These are phyloP conservation scores for Phytophthora ramorum DNA, from an alignment of 352 stramenopile genomes.

Conservation along the genomic window DNA sequence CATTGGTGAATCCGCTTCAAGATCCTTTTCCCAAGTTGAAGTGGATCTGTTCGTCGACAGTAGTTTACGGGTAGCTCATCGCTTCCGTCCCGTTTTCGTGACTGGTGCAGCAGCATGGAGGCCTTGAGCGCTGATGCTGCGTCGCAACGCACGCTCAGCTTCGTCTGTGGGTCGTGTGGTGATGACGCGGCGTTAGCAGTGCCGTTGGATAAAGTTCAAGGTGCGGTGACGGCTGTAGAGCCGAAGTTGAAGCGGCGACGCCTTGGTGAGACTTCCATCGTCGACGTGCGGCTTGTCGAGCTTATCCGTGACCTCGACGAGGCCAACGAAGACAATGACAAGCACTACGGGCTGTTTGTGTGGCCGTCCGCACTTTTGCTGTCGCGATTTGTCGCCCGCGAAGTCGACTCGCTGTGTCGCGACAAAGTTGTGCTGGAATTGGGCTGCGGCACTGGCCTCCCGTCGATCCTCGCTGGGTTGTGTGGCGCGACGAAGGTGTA, in stretches of 20 bases:
- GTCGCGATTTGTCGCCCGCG: constrained; percentile 53
- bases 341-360: constrained; percentile 73
- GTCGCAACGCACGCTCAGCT: constrained; percentile 29
- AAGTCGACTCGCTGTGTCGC: constrained; percentile 33
- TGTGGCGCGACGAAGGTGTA: constrained; percentile 53
- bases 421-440: constrained; percentile 66
- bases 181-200: neutral
- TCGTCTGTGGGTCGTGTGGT: constrained; percentile 11
- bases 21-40: constrained; percentile 36
- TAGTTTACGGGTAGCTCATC: constrained; percentile 14
- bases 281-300: constrained; percentile 59
- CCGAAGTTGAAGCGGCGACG: constrained; percentile 32
- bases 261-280: constrained; percentile 15
- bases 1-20: constrained; percentile 24
- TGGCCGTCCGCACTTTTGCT: constrained; percentile 68
- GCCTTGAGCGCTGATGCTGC: constrained; percentile 1
- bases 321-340: constrained; percentile 46
- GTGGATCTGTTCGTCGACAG: constrained; percentile 2
- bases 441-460: constrained; percentile 71
- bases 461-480: constrained; percentile 60
- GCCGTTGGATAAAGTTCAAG: neutral
- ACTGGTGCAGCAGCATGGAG: constrained; percentile 24
- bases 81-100: constrained; percentile 24
- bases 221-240: neutral
- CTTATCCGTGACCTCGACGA: constrained; percentile 55